These are phyloP conservation scores for Vitis amurensis DNA, from an alignment of 164 flowering plant genomes.

Conservation along the genomic window DNA sequence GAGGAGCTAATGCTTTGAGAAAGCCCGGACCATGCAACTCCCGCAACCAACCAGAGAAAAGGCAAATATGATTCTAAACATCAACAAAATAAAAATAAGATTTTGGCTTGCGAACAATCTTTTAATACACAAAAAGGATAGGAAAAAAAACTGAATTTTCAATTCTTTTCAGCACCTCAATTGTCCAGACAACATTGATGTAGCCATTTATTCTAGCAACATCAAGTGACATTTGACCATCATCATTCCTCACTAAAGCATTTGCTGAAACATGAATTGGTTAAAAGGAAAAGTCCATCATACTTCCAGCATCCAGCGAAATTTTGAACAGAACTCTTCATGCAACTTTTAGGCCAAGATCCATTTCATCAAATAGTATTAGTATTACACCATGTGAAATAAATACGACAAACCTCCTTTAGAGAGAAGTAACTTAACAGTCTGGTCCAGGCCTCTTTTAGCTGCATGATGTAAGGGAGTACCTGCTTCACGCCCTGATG, in stretches of 20 bases:
- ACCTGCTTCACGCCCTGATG: slow-evolving; percentile 17
- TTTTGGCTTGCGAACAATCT: neutral
- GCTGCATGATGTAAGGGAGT: slow-evolving; percentile 26
- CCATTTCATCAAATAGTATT: neutral
- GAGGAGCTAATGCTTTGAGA: slow-evolving; percentile 16
- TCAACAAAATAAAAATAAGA: neutral
- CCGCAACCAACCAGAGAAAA: slow-evolving; percentile 22
- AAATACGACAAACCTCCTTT: slow-evolving; percentile 12
- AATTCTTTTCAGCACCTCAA: slow-evolving; percentile 11
- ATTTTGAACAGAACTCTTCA: too few species aligned
- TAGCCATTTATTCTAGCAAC: slow-evolving; percentile 22
- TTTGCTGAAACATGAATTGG: slow-evolving; percentile 15
- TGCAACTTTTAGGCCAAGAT: neutral
- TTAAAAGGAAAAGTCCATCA: too few species aligned
- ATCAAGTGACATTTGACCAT: slow-evolving; percentile 23
- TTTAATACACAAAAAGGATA: neutral
- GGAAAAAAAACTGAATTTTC: neutral
- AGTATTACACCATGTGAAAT: neutral
- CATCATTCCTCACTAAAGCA: slow-evolving; percentile 21
- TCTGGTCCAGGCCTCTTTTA: slow-evolving; percentile 19
- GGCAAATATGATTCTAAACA: slow-evolving; percentile 14
- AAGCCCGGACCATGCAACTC: slow-evolving; percentile 24
- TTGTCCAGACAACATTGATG: slow-evolving; percentile 20
- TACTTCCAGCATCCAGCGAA: too few species aligned
- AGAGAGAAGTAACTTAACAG: slow-evolving; percentile 18